These are phyloP conservation scores for Claviceps spartinae DNA, from an alignment of 2,329 filamentous ascomycete genomes.

Conservation along the genomic window DNA sequence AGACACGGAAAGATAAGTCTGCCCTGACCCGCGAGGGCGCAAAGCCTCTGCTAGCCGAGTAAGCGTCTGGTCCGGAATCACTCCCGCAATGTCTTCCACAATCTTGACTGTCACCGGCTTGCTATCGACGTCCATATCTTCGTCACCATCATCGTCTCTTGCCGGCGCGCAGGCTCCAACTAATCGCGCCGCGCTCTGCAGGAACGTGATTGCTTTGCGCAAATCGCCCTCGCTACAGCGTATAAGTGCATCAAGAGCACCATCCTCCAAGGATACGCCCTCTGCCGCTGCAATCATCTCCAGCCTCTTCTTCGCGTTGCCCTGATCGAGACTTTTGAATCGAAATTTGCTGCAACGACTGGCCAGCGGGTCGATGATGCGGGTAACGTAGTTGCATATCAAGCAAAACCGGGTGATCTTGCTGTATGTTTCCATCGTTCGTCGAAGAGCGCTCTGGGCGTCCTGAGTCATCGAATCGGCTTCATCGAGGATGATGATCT, in stretches of 20 bases:
- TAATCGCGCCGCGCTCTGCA: conserved; percentile 86
- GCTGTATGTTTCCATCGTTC: conserved; percentile 97
- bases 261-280: conserved; percentile 60
- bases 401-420: conserved; percentile 95
- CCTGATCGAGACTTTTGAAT: conserved; percentile 89
- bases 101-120: conserved; percentile 59
- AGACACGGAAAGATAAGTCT: conserved; percentile 60
- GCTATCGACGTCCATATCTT: conserved; percentile 47
- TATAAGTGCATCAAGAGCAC: conserved; percentile 73
- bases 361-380: conserved; percentile 93
- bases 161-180: conserved; percentile 52
- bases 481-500: conserved; percentile 97
- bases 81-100: conserved; percentile 90
- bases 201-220: conserved; percentile 86
- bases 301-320: conserved; percentile 66
- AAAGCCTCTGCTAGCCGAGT: conserved; percentile 59
- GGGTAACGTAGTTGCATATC: conserved; percentile 96
- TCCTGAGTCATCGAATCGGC: conserved; percentile 99
- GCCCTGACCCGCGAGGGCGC: conserved; percentile 51
- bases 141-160: conserved; percentile 37
- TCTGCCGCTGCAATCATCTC: conserved; percentile 73
- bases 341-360: conserved; percentile 92
- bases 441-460: conserved; percentile 78
- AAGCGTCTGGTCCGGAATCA: conserved; percentile 69
- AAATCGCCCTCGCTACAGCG: conserved; percentile 86